Evolutionary conservation across 805 yeast genomes (phyloP), one percentile per base, ranked within the genome.

Genomic region (Kuraishia floccosa): DNA sequence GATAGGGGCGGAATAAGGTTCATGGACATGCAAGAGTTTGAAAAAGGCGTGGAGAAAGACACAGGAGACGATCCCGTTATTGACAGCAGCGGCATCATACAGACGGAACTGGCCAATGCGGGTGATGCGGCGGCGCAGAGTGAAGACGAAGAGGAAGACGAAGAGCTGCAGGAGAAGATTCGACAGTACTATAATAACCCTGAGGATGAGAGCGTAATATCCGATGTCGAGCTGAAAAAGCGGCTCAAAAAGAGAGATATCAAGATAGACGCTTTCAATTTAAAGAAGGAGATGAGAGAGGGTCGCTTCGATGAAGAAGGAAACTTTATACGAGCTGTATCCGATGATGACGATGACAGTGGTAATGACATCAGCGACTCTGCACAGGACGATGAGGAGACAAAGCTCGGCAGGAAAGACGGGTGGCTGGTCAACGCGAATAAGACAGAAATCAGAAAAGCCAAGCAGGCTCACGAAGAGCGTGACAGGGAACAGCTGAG

Each of bases 221-320:
- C 20, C n/a, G 38, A 37, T 18, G 24, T 6, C 12, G 35, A 21
- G 8, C 33, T 32, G 10, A 35, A 34, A 13, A 33, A 29, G 1
- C 14, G 17, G 27, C 16, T 35, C 30, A 13, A 31, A 23, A 17
- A 12, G 1, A 37, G 30, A 17, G 55, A 46, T 17, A 59, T 76
- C 1, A 65, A 66, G 36, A 36, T 81, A 3, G 87, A 80, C 35
- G 68, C 81, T 0, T 81, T 81, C 50, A 65, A 71, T 45, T 49
- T 81, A 27, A 50, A 63, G 16, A 58, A 68, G 13, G 89, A 81
- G 41, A 49, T 58, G 26, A 64, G 64, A 32, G 72, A 67, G 28
- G 89, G 86, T 2, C 48, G 49, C 3, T 74, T 76, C 43, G 85
- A 77, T 40, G 60, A 53, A 24, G 68, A 66, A 24, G 84, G 85